These are phyloP conservation scores for Coemansia sp. DNA, from an alignment of 192 early-diverging fungal species.

Conservation along the genomic window DNA sequence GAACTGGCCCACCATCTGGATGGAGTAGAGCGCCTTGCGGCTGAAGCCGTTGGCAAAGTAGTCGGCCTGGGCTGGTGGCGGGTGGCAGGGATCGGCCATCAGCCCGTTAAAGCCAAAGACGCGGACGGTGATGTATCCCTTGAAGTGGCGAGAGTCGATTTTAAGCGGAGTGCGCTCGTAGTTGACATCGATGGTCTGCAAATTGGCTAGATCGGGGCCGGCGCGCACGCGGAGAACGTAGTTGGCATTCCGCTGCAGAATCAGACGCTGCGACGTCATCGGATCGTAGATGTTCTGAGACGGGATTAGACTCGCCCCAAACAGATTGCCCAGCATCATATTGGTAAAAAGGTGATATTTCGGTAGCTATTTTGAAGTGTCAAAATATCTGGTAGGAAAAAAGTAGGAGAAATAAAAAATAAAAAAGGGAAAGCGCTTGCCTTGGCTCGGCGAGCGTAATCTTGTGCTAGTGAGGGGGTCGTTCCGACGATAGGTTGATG, in stretches of 20 bases:
- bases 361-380: slow-evolving; percentile 1
- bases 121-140: slow-evolving; percentile 50
- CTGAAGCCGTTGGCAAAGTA: slow-evolving; percentile 53
- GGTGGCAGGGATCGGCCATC: slow-evolving; percentile 52
- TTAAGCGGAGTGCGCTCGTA: slow-evolving; percentile 50
- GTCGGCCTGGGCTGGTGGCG: slow-evolving; percentile 44
- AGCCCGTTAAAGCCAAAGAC: slow-evolving; percentile 52
- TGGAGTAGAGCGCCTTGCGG: slow-evolving; percentile 52
- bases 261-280: slow-evolving; percentile 40
- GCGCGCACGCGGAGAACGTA: slow-evolving; percentile 52
- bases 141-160: slow-evolving; percentile 45
- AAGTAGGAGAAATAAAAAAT: neutral
- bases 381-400: neutral
- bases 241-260: slow-evolving; percentile 53
- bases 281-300: slow-evolving; percentile 50
- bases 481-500: no score
- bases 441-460: neutral
- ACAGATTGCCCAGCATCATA: slow-evolving; percentile 53
- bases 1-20: slow-evolving; percentile 52
- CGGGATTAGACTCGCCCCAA: slow-evolving; percentile 39
- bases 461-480: neutral
- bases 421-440: neutral
- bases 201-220: slow-evolving; percentile 39
- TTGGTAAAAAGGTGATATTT: neutral
- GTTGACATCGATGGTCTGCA: slow-evolving; percentile 51